Base-by-base conservation (phyloP, 2,329 filamentous ascomycete genomes). In the Hymenoscyphus fructigenus region DNA sequence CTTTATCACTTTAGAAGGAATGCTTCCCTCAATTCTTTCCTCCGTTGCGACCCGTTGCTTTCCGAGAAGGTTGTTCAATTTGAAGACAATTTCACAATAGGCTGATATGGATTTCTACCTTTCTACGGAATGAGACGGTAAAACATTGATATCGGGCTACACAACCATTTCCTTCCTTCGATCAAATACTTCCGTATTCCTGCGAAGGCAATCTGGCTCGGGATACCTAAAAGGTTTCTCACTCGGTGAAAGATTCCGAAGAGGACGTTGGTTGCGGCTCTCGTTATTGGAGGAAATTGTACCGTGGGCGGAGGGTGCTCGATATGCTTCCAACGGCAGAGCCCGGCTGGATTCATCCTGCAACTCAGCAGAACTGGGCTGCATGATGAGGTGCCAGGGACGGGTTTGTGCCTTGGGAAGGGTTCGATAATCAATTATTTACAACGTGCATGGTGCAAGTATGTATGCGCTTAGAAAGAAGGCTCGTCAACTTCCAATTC, bases 271-370 rank as follows among this genome's bases (percentile, higher is more conserved):
- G 28, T 41, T 23, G 29, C 5, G 17, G 14, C 15, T 17, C 7
- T 44, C 23, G 7, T 32, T 53, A 64, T 57, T 64, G 62, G 62
- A 60, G 47, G 47, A 60, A 44, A 38, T 23, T 28, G 15, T 23
- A 38, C 26, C 57, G 34, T 23, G 61, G 38, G 34, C 38, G 28
- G 58, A 58, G 41, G 41, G 44, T 50, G n/a, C 44, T 50, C n/a
- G 44, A 50, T 50, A 23, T 50, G 44, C n/a, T 63, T 32, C 60
- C 50, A 63, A 58, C 55, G 61, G 61, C 61, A 59, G 38, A 63
- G n/a, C 17, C 32, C 14, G 55, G 34, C 34, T 62, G 34, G n/a
- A 47, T 20, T 36, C 26, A 53, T 47, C 57, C 57, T 59, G 34
- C 32, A 47, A 47, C 41, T 50, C 44, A 23, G 44, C 44, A 50